A percentile compares a stretch with the other conserved stretches of the same genome.
phyloP scores from a whole-genome alignment of 148 eudicot species.

The Salicornia ramosissima region DNA sequence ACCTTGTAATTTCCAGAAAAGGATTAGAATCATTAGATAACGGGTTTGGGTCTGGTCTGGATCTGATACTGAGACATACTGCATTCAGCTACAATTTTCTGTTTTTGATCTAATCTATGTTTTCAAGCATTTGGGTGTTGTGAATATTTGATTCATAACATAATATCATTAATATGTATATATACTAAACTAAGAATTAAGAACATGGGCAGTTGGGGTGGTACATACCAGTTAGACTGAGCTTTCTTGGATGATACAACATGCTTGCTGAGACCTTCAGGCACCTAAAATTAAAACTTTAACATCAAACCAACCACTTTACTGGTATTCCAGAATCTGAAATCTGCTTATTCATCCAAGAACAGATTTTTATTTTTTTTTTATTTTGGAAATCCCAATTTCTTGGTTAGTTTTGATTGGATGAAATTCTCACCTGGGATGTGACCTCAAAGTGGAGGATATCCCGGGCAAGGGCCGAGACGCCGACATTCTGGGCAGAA shows the following conservation, averaged over 20 bases:
- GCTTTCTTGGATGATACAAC: slow-evolving; percentile 87
- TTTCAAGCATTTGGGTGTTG: background rate
- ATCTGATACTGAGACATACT: background rate
- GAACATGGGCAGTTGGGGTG: background rate
- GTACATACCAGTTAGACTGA: slow-evolving; percentile 73
- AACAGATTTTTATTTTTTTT: background rate
- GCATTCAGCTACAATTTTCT: background rate
- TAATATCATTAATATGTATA: background rate
- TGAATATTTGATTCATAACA: background rate
- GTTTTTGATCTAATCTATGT: background rate
- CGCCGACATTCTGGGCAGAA: slow-evolving; percentile 42
- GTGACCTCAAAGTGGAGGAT: slow-evolving; percentile 74
- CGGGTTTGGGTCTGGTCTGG: background rate
- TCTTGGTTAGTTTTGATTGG: background rate
- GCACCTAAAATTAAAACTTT: slow-evolving; percentile 44
- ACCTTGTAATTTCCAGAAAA: no score
- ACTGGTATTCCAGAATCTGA: background rate
- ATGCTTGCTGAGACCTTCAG: slow-evolving; percentile 70
- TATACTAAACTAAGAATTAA: background rate
- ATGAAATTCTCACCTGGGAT: slow-evolving; percentile 47
- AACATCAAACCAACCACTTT: background rate
- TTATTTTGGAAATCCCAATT: background rate
- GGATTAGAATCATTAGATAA: background rate
- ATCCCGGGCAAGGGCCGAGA: slow-evolving; percentile 79
- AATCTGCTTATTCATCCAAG: background rate